Percentiles rank a stretch among this genome's conserved stretches.
phyloP scores from a whole-genome alignment of 179 eudicot genomes.

The Beta lomatogona region DNA sequence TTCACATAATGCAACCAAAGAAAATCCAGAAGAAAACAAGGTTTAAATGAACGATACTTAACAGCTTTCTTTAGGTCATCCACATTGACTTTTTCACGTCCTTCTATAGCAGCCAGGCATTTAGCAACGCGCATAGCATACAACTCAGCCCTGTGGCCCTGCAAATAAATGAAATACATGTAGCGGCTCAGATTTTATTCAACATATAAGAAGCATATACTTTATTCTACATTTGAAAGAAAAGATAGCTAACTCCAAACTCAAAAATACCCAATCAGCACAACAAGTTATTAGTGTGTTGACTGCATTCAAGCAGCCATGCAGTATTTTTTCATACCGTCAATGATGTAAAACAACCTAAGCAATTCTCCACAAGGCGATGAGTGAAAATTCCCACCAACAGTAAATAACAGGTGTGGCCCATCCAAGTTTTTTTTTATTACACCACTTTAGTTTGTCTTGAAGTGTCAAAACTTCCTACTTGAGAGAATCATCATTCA shows the following conservation, averaged over 20 bases:
- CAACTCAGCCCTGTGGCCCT: slow-evolving; percentile 98
- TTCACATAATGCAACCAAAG: slow-evolving; percentile 14
- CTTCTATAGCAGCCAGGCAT: slow-evolving; percentile 93
- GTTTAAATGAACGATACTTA: slow-evolving; percentile 41
- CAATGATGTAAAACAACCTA: not conserved
- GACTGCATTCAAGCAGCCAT: not conserved
- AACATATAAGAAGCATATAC: slow-evolving; percentile 9
- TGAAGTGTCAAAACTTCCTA: not conserved
- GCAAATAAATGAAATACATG: slow-evolving; percentile 24
- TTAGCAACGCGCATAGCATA: slow-evolving; percentile 98
- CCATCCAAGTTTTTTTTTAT: not conserved
- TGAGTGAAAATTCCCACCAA: not conserved
- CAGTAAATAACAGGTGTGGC: not conserved
- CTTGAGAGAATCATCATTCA: not conserved
- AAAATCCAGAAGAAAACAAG: slow-evolving; percentile 6
- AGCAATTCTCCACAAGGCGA: slow-evolving; percentile 3
- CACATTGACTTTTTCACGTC: slow-evolving; percentile 86
- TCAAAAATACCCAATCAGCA: not conserved
- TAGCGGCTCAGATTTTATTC: slow-evolving; percentile 5
- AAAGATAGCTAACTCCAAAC: slow-evolving; percentile 3
- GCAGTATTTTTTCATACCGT: not conserved
- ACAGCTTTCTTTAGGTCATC: slow-evolving; percentile 99
- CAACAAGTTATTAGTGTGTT: not conserved
- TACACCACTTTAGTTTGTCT: not conserved
- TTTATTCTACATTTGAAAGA: not conserved